Percentiles rank a stretch among this genome's conserved stretches.
phyloP scores from a whole-genome alignment of 2,329 filamentous ascomycete species.

The Xylariaceae sp. region DNA sequence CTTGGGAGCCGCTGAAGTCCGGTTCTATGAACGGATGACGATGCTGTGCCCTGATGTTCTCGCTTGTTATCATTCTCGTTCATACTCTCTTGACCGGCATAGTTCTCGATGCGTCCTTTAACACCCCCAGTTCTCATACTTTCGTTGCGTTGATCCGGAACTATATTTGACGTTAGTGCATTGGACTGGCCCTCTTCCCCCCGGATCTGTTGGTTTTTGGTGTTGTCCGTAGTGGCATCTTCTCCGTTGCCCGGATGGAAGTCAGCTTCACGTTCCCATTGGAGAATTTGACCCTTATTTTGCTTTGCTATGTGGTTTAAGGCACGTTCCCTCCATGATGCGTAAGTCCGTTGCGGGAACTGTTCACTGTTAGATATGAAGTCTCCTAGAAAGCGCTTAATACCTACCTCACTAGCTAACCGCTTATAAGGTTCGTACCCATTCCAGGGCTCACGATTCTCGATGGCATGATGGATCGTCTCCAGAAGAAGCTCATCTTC shows the following conservation, averaged over 20 bases:
- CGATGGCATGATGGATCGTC: constrained; percentile 14
- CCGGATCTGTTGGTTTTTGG: not conserved
- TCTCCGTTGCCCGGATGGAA: constrained; percentile 1
- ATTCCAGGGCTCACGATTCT: constrained; percentile 13
- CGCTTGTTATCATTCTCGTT: not conserved
- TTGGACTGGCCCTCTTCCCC: not conserved
- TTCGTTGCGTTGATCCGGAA: not conserved
- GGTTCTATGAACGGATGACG: not conserved
- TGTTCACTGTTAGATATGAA: constrained; percentile 16
- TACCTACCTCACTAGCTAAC: constrained; percentile 32
- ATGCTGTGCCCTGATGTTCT: not conserved
- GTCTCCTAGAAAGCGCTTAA: not conserved
- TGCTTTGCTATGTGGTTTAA: constrained; percentile 26
- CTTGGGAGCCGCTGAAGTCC: not conserved
- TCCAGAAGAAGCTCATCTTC: constrained; percentile 35
- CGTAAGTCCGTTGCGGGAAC: constrained; percentile 33
- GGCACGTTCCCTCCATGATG: constrained; percentile 34
- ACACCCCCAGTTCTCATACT: not conserved
- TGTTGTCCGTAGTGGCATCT: not conserved
- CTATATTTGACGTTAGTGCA: not conserved
- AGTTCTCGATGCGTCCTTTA: too few relatives aligned
- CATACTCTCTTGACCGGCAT: not conserved
- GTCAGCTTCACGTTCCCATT: constrained; percentile 15
- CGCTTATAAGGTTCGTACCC: constrained; percentile 34
- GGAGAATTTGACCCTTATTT: constrained; percentile 13